Evolutionary conservation across 2,329 filamentous ascomycete genomes (phyloP).

Genomic region (Nemania serpens): DNA sequence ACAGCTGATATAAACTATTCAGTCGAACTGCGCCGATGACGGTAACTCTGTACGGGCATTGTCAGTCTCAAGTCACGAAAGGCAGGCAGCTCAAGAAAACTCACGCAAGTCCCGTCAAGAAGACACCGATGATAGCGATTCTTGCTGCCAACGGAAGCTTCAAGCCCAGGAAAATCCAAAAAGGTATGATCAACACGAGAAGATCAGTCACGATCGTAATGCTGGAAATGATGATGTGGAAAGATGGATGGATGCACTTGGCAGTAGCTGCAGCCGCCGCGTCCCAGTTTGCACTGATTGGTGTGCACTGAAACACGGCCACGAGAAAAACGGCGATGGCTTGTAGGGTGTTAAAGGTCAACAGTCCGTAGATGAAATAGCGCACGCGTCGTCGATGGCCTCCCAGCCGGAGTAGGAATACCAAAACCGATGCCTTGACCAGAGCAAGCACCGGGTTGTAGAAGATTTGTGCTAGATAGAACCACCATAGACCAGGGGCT

Average conservation of each 20-base stretch:
- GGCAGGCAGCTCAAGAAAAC: constrained; percentile 35
- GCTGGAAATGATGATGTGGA: constrained; percentile 43
- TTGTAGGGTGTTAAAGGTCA: constrained; percentile 42
- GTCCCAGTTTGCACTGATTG: constrained; percentile 43
- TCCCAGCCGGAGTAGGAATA: constrained; percentile 50
- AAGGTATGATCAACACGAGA: constrained; percentile 46
- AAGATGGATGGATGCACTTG: constrained; percentile 40
- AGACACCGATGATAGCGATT: constrained; percentile 46
- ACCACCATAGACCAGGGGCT: constrained; percentile 37
- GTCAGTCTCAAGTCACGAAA: too few species aligned
- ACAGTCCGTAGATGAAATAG: constrained; percentile 38
- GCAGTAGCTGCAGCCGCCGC: constrained; percentile 26
- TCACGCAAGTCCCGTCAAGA: constrained; percentile 42
- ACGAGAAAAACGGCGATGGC: constrained; percentile 46
- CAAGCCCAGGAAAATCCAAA: constrained; percentile 47
- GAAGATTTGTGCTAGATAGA: constrained; percentile 47
- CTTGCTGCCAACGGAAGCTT: constrained; percentile 46
- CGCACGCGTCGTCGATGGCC: constrained; percentile 42
- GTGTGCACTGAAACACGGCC: constrained; percentile 46
- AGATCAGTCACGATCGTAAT: constrained; percentile 49
- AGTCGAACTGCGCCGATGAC: constrained; percentile 34
- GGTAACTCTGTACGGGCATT: too few species aligned
- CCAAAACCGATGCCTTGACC: constrained; percentile 49
- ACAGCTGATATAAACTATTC: constrained; percentile 14
- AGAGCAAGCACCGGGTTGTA: constrained; percentile 53